Evolutionary conservation across 2,329 filamentous ascomycete species (phyloP), one percentile per base, ranked within the genome.

Genomic region (Calonectria naviculata): DNA sequence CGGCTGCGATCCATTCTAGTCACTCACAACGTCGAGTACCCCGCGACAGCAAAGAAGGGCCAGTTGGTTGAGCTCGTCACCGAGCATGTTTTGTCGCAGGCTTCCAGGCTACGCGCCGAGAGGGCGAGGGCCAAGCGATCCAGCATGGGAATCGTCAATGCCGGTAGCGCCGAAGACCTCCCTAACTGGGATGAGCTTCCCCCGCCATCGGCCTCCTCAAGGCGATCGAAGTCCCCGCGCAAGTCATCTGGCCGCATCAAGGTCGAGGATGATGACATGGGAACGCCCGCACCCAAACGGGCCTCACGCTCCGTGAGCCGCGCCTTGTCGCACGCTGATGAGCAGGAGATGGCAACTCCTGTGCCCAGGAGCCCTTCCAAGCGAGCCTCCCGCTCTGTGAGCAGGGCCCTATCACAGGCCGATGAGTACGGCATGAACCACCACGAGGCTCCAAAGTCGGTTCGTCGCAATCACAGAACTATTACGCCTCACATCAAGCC

Each of bases 1-100:
- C 93, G 93, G 54, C 87, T 99, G 77, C 94, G 97, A 78, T 96
- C 94, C 60, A 97, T 98, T 75, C 91, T 99, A 69, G 94, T 98
- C 79, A 93, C 92, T 75, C 94, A 99, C 85, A 93, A 95, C 81
- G 87, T 98, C 79, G 85, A 91, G 42, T 98, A 98, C 81, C 93
- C 95, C 6, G 92, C 94, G 0, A 95, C 92, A 5, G 95, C 97
- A 15, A 99, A 98, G 86, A 99, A 99, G 86, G 86, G 91, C 0
- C 93, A 97, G 80, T 91, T 99, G 26, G 88, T 99, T 71, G 91
- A 93, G 9, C 91, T 98, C 56, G 95, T 99, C 83, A 92, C 93
- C 80, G 88, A 93, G 36, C 87, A 97, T 73, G 89, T 99, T 31
- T 85, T 94, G 5, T 93, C 96, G 0, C 93, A 96, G 78, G 93